phyloP scores from a whole-genome alignment of 1,284 basidiomycete genomes.

The Lentinula novae-zelandiae region DNA sequence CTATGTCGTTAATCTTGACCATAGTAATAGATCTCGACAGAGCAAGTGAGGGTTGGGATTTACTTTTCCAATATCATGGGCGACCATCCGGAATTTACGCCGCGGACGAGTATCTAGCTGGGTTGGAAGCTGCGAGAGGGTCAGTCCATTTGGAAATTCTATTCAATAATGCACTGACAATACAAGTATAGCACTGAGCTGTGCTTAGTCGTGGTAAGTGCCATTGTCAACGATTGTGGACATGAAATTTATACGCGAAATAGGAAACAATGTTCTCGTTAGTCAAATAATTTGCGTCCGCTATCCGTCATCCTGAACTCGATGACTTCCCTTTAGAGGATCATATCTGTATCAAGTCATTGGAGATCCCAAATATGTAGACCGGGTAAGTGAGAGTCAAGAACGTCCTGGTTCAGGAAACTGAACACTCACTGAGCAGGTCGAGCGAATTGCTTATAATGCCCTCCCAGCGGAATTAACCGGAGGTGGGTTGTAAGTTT shows the following conservation, averaged over 20 bases:
- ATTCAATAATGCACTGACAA: background rate
- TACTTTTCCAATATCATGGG: conserved; percentile 58
- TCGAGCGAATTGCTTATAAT: conserved; percentile 59
- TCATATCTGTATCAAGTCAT: conserved; percentile 57
- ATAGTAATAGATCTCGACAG: conserved; percentile 41
- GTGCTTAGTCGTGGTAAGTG: conserved; percentile 54
- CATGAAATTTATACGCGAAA: conserved; percentile 21
- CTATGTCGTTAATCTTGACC: background rate
- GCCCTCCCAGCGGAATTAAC: conserved; percentile 53
- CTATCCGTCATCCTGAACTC: background rate
- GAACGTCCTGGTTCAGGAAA: background rate
- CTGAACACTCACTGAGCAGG: conserved; percentile 26
- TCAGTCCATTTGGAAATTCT: conserved; percentile 27
- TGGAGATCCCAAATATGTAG: conserved; percentile 53
- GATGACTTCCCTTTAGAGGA: conserved; percentile 31
- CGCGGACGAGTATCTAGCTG: conserved; percentile 58
- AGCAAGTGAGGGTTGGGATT: conserved; percentile 52
- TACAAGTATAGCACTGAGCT: conserved; percentile 42
- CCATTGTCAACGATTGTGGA: conserved; percentile 13
- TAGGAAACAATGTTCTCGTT: conserved; percentile 64
- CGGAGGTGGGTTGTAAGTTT: conserved; percentile 30
- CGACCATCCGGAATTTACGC: conserved; percentile 56
- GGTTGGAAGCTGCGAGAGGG: conserved; percentile 50
- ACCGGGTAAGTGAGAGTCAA: conserved; percentile 34
- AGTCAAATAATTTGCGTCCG: conserved; percentile 17